Base-by-base conservation (phyloP, 2,329 filamentous ascomycete genomes). In the Cladosporium sp. region DNA sequence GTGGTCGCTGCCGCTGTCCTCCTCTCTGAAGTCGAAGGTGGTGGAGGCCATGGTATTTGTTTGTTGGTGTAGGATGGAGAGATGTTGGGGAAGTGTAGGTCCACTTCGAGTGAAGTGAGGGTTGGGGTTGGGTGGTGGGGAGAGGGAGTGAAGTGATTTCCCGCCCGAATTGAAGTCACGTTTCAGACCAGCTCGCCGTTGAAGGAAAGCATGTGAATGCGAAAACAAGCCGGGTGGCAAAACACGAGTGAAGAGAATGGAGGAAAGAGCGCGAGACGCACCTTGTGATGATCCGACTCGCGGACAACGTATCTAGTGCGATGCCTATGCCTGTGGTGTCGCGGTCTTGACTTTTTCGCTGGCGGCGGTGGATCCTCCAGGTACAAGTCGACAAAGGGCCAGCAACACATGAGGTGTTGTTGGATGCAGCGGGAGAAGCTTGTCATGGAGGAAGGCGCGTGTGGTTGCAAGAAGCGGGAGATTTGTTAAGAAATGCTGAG, bases 361-460 rank as follows among this genome's bases (percentile, higher is more conserved):
- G 53, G 47, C 17, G 56, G 56, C 11, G 45, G 29, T 11, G 55
- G 55, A 29, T 58, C 55, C 51, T 64, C 62, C 13, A 65, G 56
- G 53, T 54, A 59, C 17, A 59, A 51, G 47, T 65, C 62, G 30
- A 58, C 57, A 24, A 60, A 65, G 6, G 61, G 62, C 61, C 63
- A 66, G 53, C 61, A 64, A 41, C 48, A 51, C 48, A 51, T 51
- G 13, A 48, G 38, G 37, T 48, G 45, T 48, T 41, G 45, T 41
- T 36, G 27, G 18, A 48, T 32, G 37, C 37, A 48, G 18, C 18
- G 37, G 6, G 45, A 41, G 37, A 48, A 48, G 37, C 27, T 41
- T 19, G 45, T 41, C 45, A 48, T 48, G n/a, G 27, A 17, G 37
- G 22, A 27, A 27, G 9, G 22, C 22, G n/a, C n/a, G n/a, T n/a